Evolutionary conservation across 805 yeast genomes (phyloP).

Genomic region (Candida hungchunana): DNA sequence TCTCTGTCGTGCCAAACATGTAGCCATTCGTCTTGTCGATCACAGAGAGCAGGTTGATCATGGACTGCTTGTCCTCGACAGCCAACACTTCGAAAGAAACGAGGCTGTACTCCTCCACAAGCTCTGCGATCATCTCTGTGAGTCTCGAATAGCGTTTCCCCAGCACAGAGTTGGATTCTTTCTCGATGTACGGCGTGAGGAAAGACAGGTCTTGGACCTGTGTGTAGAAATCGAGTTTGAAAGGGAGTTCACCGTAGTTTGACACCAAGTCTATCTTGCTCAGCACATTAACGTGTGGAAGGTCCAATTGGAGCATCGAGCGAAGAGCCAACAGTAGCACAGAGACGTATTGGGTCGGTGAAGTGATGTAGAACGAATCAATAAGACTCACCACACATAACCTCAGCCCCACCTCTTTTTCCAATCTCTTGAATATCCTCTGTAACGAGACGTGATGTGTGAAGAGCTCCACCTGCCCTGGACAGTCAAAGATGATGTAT

Average conservation of each 20-base stretch:
- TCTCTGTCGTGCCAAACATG: slow-evolving; percentile 84
- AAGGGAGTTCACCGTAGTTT: slow-evolving; percentile 77
- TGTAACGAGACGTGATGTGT: slow-evolving; percentile 81
- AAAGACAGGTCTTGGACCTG: slow-evolving; percentile 82
- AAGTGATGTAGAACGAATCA: slow-evolving; percentile 76
- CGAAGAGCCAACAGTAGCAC: slow-evolving; percentile 75
- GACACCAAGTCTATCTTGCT: slow-evolving; percentile 83
- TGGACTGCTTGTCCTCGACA: slow-evolving; percentile 86
- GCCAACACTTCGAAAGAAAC: slow-evolving; percentile 87
- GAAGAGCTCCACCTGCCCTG: slow-evolving; percentile 94
- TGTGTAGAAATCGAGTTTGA: slow-evolving; percentile 79
- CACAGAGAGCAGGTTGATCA: slow-evolving; percentile 74
- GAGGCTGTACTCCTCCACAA: slow-evolving; percentile 81
- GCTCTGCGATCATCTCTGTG: slow-evolving; percentile 73
- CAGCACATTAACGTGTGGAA: slow-evolving; percentile 91
- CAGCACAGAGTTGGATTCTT: slow-evolving; percentile 64
- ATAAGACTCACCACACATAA: slow-evolving; percentile 81
- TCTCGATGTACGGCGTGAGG: slow-evolving; percentile 61
- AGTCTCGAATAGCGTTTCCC: slow-evolving; percentile 61
- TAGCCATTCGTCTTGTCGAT: slow-evolving; percentile 94
- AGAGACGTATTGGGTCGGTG: slow-evolving; percentile 87
- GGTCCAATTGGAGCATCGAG: slow-evolving; percentile 86
- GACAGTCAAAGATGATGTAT: slow-evolving; percentile 81
- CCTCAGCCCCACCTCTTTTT: slow-evolving; percentile 62
- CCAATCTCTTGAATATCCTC: slow-evolving; percentile 60